Percentiles rank a stretch among this genome's conserved stretches.
Conservation (phyloP, 495 filamentous ascomycete species). For the Neurospora sp. region DNA sequence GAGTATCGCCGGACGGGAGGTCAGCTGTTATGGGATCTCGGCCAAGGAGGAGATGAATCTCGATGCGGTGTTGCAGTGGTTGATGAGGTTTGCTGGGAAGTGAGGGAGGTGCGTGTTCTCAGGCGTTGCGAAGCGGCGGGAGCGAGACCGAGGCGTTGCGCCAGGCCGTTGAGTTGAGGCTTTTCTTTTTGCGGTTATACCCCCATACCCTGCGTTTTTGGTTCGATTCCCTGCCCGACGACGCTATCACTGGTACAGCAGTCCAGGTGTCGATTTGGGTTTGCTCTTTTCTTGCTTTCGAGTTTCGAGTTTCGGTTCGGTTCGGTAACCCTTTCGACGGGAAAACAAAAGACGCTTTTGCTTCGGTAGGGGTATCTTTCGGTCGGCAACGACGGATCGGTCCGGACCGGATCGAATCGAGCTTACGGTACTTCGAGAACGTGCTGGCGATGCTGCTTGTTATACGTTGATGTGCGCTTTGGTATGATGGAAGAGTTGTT, state of each 20-base stretch:
- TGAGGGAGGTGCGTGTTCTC: constrained; percentile 11
- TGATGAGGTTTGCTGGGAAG: constrained; percentile 76
- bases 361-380: neutral
- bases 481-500: neutral
- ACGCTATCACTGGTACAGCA: constrained; percentile 9
- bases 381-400: neutral
- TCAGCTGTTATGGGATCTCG: constrained; percentile 97
- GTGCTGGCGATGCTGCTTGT: neutral
- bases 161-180: neutral
- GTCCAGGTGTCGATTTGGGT: constrained; percentile 1
- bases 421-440: neutral
- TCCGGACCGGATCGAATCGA: neutral
- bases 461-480: neutral
- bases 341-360: neutral
- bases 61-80: constrained; percentile 92
- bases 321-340: neutral
- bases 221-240: neutral
- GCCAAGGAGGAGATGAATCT: constrained; percentile 98
- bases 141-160: neutral
- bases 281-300: too few species aligned
- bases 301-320: neutral
- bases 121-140: too few species aligned
- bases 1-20: constrained; percentile 80
- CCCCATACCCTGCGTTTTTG: constrained; percentile 6
- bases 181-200: constrained; percentile 5